Percentiles rank a stretch among this genome's conserved stretches.
Evolutionary conservation across 805 yeast species (phyloP).

Genomic region (Starmerella sp.): DNA sequence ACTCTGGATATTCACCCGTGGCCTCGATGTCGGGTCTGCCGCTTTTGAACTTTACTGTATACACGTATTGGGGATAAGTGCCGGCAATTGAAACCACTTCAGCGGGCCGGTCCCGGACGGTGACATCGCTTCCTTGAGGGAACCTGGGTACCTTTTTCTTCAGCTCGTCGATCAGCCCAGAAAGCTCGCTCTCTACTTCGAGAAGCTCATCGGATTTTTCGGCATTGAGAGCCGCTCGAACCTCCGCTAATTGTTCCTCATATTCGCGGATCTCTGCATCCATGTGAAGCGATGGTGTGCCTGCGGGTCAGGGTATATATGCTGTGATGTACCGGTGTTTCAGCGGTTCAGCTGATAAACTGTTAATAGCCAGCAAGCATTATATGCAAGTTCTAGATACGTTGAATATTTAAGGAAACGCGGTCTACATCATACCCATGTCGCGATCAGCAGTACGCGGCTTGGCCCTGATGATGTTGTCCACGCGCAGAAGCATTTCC

Average conservation of each 20-base stretch:
- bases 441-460: constrained; percentile 81
- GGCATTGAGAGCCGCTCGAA: constrained; percentile 24
- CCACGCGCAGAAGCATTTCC: constrained; percentile 88
- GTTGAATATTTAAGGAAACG: background rate
- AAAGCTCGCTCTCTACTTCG: constrained; percentile 25
- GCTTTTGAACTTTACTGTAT: background rate
- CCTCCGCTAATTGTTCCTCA: constrained; percentile 26
- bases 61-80: background rate
- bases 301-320: background rate
- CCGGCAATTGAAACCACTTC: background rate
- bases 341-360: too few relatives aligned
- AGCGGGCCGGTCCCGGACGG: background rate
- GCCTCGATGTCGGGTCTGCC: too few relatives aligned
- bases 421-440: constrained; percentile 14
- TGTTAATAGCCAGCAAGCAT: background rate
- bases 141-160: constrained; percentile 1
- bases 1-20: too few relatives aligned
- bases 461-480: constrained; percentile 90
- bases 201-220: constrained; percentile 25
- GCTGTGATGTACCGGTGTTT: too few relatives aligned
- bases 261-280: constrained; percentile 28
- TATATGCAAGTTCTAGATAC: background rate
- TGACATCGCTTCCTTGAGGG: background rate
- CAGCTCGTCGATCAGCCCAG: constrained; percentile 25
- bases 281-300: background rate